Evolutionary conservation across 257 asterid species (phyloP).

Genomic region (Echites panduratus): DNA sequence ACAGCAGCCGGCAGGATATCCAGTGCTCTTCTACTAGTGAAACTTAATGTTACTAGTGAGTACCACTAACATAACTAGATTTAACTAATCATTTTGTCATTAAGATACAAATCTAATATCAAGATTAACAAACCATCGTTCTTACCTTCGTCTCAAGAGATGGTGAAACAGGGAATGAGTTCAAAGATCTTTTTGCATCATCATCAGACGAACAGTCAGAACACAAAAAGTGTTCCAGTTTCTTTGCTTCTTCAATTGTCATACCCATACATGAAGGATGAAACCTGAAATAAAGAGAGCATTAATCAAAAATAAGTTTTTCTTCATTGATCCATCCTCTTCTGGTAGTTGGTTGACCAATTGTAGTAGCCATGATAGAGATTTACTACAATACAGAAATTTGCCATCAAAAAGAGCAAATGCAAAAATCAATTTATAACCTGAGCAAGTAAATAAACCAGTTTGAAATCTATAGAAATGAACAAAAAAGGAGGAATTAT

Average conservation of each 20-base stretch:
- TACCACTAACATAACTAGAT: neutral
- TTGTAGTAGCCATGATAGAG: neutral
- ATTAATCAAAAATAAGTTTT: neutral
- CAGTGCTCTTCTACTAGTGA: neutral
- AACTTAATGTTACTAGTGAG: neutral
- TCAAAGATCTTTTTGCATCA: conserved; percentile 56
- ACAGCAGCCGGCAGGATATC: neutral
- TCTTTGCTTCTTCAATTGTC: conserved; percentile 78
- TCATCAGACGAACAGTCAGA: conserved; percentile 63
- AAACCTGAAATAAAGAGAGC: conserved; percentile 43
- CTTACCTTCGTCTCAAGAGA: conserved; percentile 48
- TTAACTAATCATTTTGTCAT: neutral
- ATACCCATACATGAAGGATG: conserved; percentile 88
- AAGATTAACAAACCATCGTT: neutral
- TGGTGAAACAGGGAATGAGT: conserved; percentile 59
- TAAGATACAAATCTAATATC: neutral
- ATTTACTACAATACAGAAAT: neutral
- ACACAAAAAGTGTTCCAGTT: conserved; percentile 74
- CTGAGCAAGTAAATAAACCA: neutral
- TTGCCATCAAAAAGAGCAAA: neutral
- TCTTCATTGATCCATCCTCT: neutral
- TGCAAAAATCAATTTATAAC: neutral
- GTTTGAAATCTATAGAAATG: neutral
- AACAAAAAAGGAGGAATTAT: neutral
- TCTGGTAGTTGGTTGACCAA: neutral